A percentile compares a stretch with the other conserved stretches of the same genome.
Conservation (phyloP, 805 yeast genomes). For the Yarrowia sp. region DNA sequence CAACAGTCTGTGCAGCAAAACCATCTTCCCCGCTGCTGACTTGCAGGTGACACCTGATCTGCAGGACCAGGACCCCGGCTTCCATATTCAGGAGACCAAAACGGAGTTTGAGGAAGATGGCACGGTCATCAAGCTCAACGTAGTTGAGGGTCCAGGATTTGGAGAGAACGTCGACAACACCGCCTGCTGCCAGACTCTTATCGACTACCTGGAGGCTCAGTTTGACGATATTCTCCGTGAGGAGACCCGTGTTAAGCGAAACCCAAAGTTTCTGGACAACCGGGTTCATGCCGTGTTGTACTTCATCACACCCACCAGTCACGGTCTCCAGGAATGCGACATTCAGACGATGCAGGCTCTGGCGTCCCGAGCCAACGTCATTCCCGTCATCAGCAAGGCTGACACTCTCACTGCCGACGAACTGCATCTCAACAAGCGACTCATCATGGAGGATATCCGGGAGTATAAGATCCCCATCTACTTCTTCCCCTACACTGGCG, state of each 20-base stretch:
- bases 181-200: slow-evolving; percentile 48
- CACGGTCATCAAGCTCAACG: slow-evolving; percentile 51
- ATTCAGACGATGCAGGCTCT: slow-evolving; percentile 73
- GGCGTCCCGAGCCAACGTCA: slow-evolving; percentile 75
- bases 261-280: slow-evolving; percentile 72
- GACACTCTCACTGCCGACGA: slow-evolving; percentile 83
- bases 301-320: slow-evolving; percentile 59
- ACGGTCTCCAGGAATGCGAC: slow-evolving; percentile 64
- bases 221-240: slow-evolving; percentile 72
- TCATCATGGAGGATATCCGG: slow-evolving; percentile 74
- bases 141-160: slow-evolving; percentile 72
- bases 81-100: slow-evolving; percentile 33
- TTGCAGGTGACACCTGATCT: slow-evolving; percentile 14
- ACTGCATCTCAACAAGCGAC: slow-evolving; percentile 65
- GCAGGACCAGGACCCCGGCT: slow-evolving; percentile 27
- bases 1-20: slow-evolving; percentile 82
- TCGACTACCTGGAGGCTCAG: slow-evolving; percentile 61
- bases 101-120: slow-evolving; percentile 57
- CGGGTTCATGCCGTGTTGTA: slow-evolving; percentile 80
- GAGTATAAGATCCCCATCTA: slow-evolving; percentile 68
- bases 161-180: slow-evolving; percentile 72
- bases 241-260: slow-evolving; percentile 82
- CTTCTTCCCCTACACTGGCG: slow-evolving; percentile 55
- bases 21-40: slow-evolving; percentile 50
- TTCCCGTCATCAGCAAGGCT: slow-evolving; percentile 82